Base-by-base conservation (phyloP, 1,139 yeast species). In the Kurtzmaniella natalensis region DNA sequence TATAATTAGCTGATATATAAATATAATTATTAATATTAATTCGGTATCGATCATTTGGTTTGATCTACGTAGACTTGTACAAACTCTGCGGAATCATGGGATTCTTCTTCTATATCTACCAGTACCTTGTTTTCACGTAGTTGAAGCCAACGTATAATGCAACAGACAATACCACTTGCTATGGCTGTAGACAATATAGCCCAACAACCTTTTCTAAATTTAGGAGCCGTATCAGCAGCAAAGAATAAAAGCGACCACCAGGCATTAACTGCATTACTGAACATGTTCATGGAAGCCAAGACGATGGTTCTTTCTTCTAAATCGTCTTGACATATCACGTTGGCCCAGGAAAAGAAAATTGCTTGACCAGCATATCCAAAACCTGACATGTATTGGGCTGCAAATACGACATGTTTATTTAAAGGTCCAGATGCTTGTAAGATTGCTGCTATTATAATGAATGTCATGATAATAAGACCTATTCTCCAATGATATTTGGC, bases 271-370 rank as follows among this genome's bases (percentile, higher is more conserved):
- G 79, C 78, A 46, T 75, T 73, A 28, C 76, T 70, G 43, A 75
- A 74, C 79, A 76, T 75, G 50, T 76, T 76, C 81, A 76, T 76
- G 0, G 79, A 73, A 0, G 79, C 81, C 34, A 76, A 54, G 0
- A 75, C 78, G 19, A 76, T 57, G 0, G 81, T 79, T 42, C 81
- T 60, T 45, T 73, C 78, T 51, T 75, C 77, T 28, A 73, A 48
- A 48, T 76, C 81, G 41, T 68, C 59, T 21, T 65, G 61, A 42
- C 78, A 72, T 1, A 75, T 72, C 26, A 72, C 57, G 42, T 75
- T 76, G 1, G 80, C 81, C 81, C 81, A 76, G 0, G 81, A 70
- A 42, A 76, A 76, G 49, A 72, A 75, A 0, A 70, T 63, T 0
- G 81, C 72, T 45, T 76, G 81, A 0, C 80, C 81, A 14, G 78